Evolutionary conservation across 495 filamentous ascomycete genomes (phyloP).

Genomic region (Hypoxylon fragiforme): DNA sequence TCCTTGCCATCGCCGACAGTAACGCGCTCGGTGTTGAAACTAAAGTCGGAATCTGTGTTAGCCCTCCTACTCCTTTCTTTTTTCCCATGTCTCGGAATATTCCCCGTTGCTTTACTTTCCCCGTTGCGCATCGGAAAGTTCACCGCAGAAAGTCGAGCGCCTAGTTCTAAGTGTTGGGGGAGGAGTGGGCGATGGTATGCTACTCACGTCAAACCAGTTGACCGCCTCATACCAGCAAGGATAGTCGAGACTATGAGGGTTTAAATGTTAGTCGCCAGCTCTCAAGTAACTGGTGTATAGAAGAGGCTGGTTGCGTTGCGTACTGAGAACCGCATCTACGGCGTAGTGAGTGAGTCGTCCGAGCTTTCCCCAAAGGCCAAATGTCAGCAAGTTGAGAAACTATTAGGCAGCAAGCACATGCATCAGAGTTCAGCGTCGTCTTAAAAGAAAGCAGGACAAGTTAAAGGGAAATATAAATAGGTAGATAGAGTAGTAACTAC

Average conservation of each 20-base stretch:
- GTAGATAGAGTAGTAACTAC: not conserved
- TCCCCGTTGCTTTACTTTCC: conserved; percentile 2
- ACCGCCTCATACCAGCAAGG: conserved; percentile 93
- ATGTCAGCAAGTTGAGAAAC: conserved; percentile 65
- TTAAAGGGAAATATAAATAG: not conserved
- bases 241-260: conserved; percentile 77
- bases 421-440: conserved; percentile 32
- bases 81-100: not conserved
- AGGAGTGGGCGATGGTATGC: conserved; percentile 8
- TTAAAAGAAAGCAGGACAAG: conserved; percentile 1
- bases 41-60: conserved; percentile 59
- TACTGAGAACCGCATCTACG: conserved; percentile 92
- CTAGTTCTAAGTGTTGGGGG: no score
- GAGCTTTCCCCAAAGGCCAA: conserved; percentile 72
- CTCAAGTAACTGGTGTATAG: no score
- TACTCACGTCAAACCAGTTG: conserved; percentile 97
- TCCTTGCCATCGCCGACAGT: conserved; percentile 74
- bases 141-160: no score
- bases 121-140: not conserved
- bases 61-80: not conserved
- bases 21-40: conserved; percentile 84
- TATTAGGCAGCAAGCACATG: conserved; percentile 37
- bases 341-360: conserved; percentile 92
- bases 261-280: conserved; percentile 31
- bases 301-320: no score